These are phyloP conservation scores for Paramecium biaurelia DNA, from an alignment of 73 alveolate genomes.

Conservation along the genomic window DNA sequence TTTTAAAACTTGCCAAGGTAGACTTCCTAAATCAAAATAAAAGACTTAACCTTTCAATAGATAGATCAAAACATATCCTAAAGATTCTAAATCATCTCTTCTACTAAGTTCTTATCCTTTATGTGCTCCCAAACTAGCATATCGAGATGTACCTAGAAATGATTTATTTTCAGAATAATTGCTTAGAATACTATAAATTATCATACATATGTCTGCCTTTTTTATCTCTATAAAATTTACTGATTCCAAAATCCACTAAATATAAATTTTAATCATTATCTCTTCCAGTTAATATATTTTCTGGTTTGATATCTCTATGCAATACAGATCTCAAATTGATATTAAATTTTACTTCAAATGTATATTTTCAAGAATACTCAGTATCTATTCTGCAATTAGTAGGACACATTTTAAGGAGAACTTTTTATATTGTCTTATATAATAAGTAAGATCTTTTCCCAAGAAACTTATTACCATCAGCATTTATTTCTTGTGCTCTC, in stretches of 20 bases:
- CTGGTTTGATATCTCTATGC: conserved; percentile 96
- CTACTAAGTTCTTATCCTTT: conserved; percentile 86
- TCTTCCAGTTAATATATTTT: conserved; percentile 74
- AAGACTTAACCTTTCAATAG: conserved; percentile 58
- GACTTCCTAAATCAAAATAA: conserved; percentile 43
- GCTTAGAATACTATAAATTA: not conserved
- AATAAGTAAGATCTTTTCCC: conserved; percentile 58
- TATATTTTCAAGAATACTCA: conserved; percentile 42
- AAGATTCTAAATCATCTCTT: conserved; percentile 79
- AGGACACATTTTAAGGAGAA: conserved; percentile 50
- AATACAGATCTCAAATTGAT: conserved; percentile 77
- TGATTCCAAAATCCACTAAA: conserved; percentile 93
- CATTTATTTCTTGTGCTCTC: conserved; percentile 28
- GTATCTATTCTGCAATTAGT: conserved; percentile 43
- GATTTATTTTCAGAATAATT: conserved; percentile 34
- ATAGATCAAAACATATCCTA: conserved; percentile 80
- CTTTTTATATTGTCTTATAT: conserved; percentile 48
- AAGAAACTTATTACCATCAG: conserved; percentile 46
- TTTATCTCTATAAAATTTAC: conserved; percentile 80
- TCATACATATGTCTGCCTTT: conserved; percentile 51
- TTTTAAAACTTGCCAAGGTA: conserved; percentile 95
- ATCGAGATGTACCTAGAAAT: conserved; percentile 75
- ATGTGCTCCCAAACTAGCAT: conserved; percentile 79
- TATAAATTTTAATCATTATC: conserved; percentile 72
- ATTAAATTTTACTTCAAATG: not conserved